Percentiles rank a stretch among this genome's conserved stretches.
Evolutionary conservation across 2,329 filamentous ascomycete genomes (phyloP).

Genomic region (Colletotrichum sp.): DNA sequence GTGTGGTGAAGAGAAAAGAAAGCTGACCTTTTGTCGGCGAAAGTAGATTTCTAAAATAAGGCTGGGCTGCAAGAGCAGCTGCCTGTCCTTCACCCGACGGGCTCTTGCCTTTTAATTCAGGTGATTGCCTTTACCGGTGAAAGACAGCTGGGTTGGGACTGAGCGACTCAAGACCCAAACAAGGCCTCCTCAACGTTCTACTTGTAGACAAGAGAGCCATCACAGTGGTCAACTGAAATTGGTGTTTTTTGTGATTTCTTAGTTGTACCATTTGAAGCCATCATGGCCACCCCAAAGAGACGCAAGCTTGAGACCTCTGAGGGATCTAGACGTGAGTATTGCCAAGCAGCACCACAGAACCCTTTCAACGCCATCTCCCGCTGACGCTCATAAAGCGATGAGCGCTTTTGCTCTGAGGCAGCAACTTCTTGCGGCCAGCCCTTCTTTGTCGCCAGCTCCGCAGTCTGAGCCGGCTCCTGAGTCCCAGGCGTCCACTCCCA

Average conservation of each 20-base stretch:
- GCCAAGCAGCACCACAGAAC: neutral
- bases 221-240: neutral
- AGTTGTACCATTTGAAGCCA: neutral
- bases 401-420: conserved; percentile 51
- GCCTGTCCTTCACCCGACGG: neutral
- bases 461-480: neutral
- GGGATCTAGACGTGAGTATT: conserved; percentile 36
- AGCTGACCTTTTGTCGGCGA: neutral
- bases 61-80: neutral
- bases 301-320: conserved; percentile 43
- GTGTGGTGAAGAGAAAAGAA: neutral
- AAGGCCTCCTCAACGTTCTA: neutral
- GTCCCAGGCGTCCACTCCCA: neutral
- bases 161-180: neutral
- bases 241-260: neutral
- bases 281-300: conserved; percentile 40
- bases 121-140: neutral
- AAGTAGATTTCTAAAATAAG: neutral
- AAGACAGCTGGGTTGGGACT: neutral
- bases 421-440: conserved; percentile 29
- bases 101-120: neutral
- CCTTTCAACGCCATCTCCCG: neutral
- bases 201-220: neutral
- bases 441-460: conserved; percentile 12
- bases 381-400: conserved; percentile 33